These are phyloP conservation scores for Phytophthora pisi DNA, from an alignment of 352 stramenopile species.

Conservation along the genomic window DNA sequence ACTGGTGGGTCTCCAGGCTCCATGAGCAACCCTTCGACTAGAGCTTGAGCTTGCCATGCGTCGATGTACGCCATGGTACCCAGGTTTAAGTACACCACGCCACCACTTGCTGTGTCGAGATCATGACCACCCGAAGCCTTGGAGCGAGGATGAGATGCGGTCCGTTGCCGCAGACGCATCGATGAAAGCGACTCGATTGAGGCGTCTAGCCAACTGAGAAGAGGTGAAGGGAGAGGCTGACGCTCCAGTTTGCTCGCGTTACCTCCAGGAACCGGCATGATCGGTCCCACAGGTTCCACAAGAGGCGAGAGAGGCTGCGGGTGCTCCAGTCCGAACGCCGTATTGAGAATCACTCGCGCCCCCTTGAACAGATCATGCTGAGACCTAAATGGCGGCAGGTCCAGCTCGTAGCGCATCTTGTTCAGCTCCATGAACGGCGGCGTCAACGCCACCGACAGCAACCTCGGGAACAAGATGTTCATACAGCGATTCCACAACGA, in stretches of 20 bases:
- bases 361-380: constrained; percentile 91
- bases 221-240: constrained; percentile 32
- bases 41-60: constrained; percentile 74
- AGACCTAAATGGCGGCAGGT: constrained; percentile 72
- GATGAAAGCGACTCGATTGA: constrained; percentile 23
- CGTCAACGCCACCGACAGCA: constrained; percentile 87
- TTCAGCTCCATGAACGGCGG: constrained; percentile 90
- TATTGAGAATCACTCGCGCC: constrained; percentile 86
- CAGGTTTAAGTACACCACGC: constrained; percentile 79
- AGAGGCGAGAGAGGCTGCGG: constrained; percentile 77
- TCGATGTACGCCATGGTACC: constrained; percentile 85
- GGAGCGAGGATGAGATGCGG: constrained; percentile 15
- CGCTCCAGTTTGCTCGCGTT: constrained; percentile 42
- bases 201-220: constrained; percentile 50
- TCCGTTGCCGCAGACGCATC: constrained; percentile 37
- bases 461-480: constrained; percentile 88
- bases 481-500: constrained; percentile 90
- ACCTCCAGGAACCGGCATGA: constrained; percentile 55
- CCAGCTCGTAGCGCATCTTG: constrained; percentile 82
- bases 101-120: constrained; percentile 17
- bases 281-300: constrained; percentile 76
- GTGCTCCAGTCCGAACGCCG: constrained; percentile 87
- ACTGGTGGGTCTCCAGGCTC: constrained; percentile 41
- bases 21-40: constrained; percentile 70
- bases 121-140: constrained; percentile 24